Evolutionary conservation across 2,329 filamentous ascomycete species (phyloP), one percentile per base, ranked within the genome.

Genomic region (Fusarium torreyae): DNA sequence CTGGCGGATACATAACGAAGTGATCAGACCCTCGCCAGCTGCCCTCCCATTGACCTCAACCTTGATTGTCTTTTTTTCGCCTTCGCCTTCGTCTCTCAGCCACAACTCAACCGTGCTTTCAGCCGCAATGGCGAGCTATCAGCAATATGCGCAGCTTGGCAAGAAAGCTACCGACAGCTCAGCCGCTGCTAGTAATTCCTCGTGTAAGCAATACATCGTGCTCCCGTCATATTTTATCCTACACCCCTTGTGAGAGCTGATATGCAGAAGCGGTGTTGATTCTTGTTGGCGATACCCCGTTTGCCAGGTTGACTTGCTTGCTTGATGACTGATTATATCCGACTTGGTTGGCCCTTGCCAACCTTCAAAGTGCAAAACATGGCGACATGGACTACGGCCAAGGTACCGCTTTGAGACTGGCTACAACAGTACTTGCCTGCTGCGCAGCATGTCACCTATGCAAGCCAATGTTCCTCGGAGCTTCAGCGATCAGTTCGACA

Each of bases 61-160:
- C 44, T 68, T 43, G 43, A 26, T 24, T 20, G 26, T 31, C 43
- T 52, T 45, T 28, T 38, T n/a, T 22, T 57, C 24, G 20, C 24
- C 24, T 54, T 55, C 31, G 14, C 46, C 28, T 13, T 31, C 49
- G 28, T 22, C 28, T 39, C 40, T 42, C 45, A 50, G 56, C 53
- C 58, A 40, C 28, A 67, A 39, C 58, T 39, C 45, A 20, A 33
- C 26, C 55, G 48, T 44, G 40, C 53, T 31, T 42, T 43, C 40
- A 40, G 68, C 66, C 54, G 63, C 63, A 43, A 75, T 75, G 73
- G 73, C 71, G 63, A 75, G 71, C 66, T 75, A 72, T 69, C 71
- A 75, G 58, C 70, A 74, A 48, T 72, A 75, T 50, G 71, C 73
- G 39, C 71, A 74, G 63, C 68, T 74, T 60, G 70, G 69, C 42